Conservation (phyloP, 1,284 basidiomycete genomes). For the Microbotryum lychnidis-dioicae region DNA sequence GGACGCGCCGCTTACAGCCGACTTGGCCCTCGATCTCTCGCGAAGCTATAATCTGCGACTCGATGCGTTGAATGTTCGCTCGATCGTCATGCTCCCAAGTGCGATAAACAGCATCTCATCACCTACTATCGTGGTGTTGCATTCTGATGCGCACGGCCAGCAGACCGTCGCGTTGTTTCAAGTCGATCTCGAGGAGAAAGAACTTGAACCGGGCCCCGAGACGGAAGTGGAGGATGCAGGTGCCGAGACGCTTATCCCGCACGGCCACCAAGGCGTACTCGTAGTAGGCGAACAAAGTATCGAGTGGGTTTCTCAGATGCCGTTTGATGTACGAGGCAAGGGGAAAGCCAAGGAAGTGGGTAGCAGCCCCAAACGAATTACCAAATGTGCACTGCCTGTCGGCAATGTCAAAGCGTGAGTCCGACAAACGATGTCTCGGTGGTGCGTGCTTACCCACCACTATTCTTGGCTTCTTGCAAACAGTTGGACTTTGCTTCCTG, state of each 20-base stretch:
- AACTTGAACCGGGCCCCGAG: conserved; percentile 13
- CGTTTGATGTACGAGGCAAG: not conserved
- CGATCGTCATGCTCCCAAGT: conserved; percentile 18
- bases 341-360: conserved; percentile 17
- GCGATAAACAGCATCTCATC: not conserved
- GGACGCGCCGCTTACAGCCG: not conserved
- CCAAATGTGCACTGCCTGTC: conserved; percentile 14
- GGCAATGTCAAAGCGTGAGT: conserved; percentile 26
- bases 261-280: conserved; percentile 20
- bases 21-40: conserved; percentile 15
- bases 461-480: not conserved
- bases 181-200: conserved; percentile 24
- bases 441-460: not conserved
- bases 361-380: not conserved
- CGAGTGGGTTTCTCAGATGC: conserved; percentile 5
- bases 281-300: conserved; percentile 30
- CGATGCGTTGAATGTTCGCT: conserved; percentile 26
- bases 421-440: not conserved
- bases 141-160: conserved; percentile 11
- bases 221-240: conserved; percentile 22
- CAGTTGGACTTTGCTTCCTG: conserved; percentile 4
- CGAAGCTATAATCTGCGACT: conserved; percentile 29
- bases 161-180: conserved; percentile 8
- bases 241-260: conserved; percentile 23
- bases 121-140: conserved; percentile 8